Conservation (phyloP, 108 stramenopile species). For the Cylindrotheca fusiformis region DNA sequence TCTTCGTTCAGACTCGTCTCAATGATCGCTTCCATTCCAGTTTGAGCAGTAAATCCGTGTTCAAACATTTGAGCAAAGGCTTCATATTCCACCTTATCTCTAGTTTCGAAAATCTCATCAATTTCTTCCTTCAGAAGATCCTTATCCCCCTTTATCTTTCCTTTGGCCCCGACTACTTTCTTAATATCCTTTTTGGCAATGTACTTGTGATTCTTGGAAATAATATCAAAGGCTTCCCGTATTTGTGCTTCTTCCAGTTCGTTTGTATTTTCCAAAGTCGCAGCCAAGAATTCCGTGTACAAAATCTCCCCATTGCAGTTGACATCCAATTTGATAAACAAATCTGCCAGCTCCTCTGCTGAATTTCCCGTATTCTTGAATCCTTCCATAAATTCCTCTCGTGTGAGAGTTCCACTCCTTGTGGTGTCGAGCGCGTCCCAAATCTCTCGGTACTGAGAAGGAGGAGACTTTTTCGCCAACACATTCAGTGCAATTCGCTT, state of each 20-base stretch:
- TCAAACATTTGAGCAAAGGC: conserved; percentile 35
- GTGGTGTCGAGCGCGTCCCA: conserved; percentile 44
- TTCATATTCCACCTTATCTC: conserved; percentile 28
- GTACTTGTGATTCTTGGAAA: conserved; percentile 57
- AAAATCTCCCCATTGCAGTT: conserved; percentile 53
- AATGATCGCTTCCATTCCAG: conserved; percentile 22
- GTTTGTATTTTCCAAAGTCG: conserved; percentile 55
- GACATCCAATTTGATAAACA: conserved; percentile 54
- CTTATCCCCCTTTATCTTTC: conserved; percentile 10
- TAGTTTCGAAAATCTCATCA: conserved; percentile 15
- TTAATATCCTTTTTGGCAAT: conserved; percentile 28
- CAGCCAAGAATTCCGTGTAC: conserved; percentile 77
- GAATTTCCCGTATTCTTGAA: conserved; percentile 49
- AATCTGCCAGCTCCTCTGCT: conserved; percentile 42
- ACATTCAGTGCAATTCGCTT: conserved; percentile 67
- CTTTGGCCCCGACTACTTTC: conserved; percentile 22
- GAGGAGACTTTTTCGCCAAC: conserved; percentile 61
- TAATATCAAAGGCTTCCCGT: conserved; percentile 78
- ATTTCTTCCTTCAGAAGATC: conserved; percentile 4
- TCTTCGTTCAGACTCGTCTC: conserved; percentile 36
- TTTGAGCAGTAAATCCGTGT: conserved; percentile 24
- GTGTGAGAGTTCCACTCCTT: conserved; percentile 51
- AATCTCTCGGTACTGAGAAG: conserved; percentile 48
- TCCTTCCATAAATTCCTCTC: conserved; percentile 67
- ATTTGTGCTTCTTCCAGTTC: conserved; percentile 59